Percentiles rank a stretch among this genome's conserved stretches.
Evolutionary conservation across 1,284 basidiomycete species (phyloP).

Genomic region (Cryptococcus neoformans): DNA sequence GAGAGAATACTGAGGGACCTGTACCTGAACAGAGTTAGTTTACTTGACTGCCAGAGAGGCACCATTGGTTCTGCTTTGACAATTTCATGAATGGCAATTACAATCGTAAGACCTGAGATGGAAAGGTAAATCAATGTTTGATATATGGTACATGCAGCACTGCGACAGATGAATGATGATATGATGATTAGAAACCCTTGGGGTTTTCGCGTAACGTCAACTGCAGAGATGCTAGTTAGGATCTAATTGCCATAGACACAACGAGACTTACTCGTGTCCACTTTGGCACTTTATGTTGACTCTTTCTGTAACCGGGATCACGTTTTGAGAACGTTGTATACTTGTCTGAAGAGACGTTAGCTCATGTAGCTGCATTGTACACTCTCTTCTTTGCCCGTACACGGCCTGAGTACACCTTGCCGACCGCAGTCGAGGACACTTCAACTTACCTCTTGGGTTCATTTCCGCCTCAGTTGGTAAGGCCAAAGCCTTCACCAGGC

Average conservation of each 20-base stretch:
- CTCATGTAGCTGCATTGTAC: not conserved
- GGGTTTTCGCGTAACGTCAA: conserved; percentile 80
- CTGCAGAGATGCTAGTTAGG: conserved; percentile 48
- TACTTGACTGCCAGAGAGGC: too few species aligned
- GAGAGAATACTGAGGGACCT: not conserved
- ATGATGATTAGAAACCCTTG: conserved; percentile 67
- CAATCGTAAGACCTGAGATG: too few species aligned
- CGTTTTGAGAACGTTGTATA: conserved; percentile 86
- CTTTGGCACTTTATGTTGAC: conserved; percentile 94
- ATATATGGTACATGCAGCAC: conserved; percentile 12
- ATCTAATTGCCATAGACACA: conserved; percentile 1
- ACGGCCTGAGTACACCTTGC: not conserved
- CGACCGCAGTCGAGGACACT: too few species aligned
- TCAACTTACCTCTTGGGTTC: conserved; percentile 47
- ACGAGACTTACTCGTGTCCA: conserved; percentile 72
- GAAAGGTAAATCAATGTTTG: too few species aligned
- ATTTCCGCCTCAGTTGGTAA: conserved; percentile 51
- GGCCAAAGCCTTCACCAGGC: conserved; percentile 23
- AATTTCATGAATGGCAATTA: too few species aligned
- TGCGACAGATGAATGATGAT: not conserved
- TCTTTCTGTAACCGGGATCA: conserved; percentile 74
- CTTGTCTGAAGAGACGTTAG: conserved; percentile 63
- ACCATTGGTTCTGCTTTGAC: too few species aligned
- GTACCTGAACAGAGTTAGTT: not conserved
- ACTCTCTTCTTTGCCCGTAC: not conserved